Evolutionary conservation across 1,139 yeast genomes (phyloP).

Genomic region (Pichia sp.): DNA sequence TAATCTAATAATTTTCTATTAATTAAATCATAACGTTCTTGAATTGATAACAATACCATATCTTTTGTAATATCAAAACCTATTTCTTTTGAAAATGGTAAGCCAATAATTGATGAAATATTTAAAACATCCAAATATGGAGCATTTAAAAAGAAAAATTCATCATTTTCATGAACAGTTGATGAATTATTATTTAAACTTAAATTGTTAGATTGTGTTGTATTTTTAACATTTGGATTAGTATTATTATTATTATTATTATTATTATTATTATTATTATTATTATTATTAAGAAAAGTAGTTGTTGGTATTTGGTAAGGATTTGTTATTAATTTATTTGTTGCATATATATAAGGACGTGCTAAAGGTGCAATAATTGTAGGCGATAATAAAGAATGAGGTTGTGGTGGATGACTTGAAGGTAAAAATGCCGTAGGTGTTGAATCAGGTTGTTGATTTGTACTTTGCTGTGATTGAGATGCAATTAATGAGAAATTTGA

Average conservation of each 20-base stretch:
- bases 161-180: slow-evolving; percentile 16
- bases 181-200: too few species aligned
- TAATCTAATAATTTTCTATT: slow-evolving; percentile 43
- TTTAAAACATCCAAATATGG: slow-evolving; percentile 45
- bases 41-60: slow-evolving; percentile 5
- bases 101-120: slow-evolving; percentile 29
- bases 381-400: background rate
- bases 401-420: background rate
- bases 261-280: background rate
- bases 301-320: background rate
- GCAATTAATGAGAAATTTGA: background rate
- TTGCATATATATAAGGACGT: slow-evolving; percentile 10
- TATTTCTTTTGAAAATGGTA: slow-evolving; percentile 39
- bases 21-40: slow-evolving; percentile 36
- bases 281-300: background rate
- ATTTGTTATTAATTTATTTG: background rate
- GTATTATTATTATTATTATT: background rate
- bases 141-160: slow-evolving; percentile 39
- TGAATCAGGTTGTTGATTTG: background rate
- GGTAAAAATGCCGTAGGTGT: background rate
- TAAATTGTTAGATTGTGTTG: too few species aligned
- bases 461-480: background rate
- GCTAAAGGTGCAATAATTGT: slow-evolving; percentile 12
- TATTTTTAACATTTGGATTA: too few species aligned
- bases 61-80: slow-evolving; percentile 35